Conservation (phyloP, 2,329 filamentous ascomycete genomes). For the Stemphylium beticola region DNA sequence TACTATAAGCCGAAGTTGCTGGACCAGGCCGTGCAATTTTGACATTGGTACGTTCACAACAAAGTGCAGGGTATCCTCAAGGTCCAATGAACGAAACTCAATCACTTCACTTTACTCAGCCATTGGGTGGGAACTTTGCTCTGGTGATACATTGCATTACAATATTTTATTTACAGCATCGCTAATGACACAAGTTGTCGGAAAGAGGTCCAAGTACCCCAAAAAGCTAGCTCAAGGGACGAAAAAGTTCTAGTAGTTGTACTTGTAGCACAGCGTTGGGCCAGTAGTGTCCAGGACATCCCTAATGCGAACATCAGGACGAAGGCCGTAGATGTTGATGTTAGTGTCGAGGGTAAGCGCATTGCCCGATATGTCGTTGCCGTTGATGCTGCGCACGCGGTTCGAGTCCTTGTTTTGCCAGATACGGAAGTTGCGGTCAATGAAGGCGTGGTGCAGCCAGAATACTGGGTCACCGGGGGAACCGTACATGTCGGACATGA, state of each 20-base stretch:
- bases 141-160: conserved; percentile 5
- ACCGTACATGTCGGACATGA: conserved; percentile 42
- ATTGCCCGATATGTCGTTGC: conserved; percentile 42
- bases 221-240: not conserved
- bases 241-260: conserved; percentile 39
- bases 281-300: conserved; percentile 40
- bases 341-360: conserved; percentile 36
- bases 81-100: too few species aligned
- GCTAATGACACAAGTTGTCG: conserved; percentile 2
- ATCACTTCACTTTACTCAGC: too few species aligned
- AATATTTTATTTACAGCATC: conserved; percentile 8
- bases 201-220: conserved; percentile 1
- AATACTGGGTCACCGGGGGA: conserved; percentile 51
- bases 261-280: conserved; percentile 42
- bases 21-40: too few species aligned
- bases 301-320: conserved; percentile 35
- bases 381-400: conserved; percentile 46
- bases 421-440: conserved; percentile 59
- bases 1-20: too few species aligned
- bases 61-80: too few species aligned
- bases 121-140: too few species aligned
- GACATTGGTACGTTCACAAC: too few species aligned
- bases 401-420: conserved; percentile 52
- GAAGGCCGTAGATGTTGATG: conserved; percentile 36
- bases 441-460: conserved; percentile 58